These are phyloP conservation scores for Abrus pulchellus DNA, from an alignment of 306 rosid genomes.

Conservation along the genomic window DNA sequence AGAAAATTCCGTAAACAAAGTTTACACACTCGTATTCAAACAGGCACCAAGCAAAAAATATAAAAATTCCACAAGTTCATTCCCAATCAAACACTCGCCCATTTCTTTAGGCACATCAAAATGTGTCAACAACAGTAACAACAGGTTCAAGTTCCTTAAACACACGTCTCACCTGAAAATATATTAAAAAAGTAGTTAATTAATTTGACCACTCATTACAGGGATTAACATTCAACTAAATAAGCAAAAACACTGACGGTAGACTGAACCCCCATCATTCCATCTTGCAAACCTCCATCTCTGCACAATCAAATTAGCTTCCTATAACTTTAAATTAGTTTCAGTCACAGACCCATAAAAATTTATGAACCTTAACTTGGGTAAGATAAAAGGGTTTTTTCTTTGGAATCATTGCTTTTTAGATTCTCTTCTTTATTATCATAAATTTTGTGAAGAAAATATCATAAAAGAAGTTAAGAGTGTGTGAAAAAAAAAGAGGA, in stretches of 20 bases:
- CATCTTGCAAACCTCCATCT: slow-evolving; percentile 95
- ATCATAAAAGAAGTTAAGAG: no score
- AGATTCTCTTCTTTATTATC: no score
- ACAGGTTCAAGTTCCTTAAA: slow-evolving; percentile 92
- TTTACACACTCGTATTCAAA: no score
- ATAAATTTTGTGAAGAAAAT: no score
- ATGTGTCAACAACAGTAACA: slow-evolving; percentile 76
- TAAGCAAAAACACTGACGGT: slow-evolving; percentile 49
- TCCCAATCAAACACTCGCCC: slow-evolving; percentile 56
- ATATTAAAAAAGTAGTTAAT: background rate
- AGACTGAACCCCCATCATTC: slow-evolving; percentile 79
- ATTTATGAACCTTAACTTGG: slow-evolving; percentile 48
- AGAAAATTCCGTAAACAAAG: no score
- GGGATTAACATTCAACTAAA: background rate
- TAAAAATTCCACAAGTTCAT: background rate
- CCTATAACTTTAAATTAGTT: slow-evolving; percentile 80
- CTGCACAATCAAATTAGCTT: slow-evolving; percentile 82
- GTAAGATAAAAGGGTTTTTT: no score
- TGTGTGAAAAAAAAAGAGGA: no score
- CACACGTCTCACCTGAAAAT: slow-evolving; percentile 77
- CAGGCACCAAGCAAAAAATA: background rate
- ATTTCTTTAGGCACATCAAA: slow-evolving; percentile 87
- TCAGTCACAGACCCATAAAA: slow-evolving; percentile 97
- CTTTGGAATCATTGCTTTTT: no score
- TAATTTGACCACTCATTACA: background rate